Evolutionary conservation across 208 protist species (phyloP), one percentile per base, ranked within the genome.

Genomic region (Endotrypanum monterogeii): DNA sequence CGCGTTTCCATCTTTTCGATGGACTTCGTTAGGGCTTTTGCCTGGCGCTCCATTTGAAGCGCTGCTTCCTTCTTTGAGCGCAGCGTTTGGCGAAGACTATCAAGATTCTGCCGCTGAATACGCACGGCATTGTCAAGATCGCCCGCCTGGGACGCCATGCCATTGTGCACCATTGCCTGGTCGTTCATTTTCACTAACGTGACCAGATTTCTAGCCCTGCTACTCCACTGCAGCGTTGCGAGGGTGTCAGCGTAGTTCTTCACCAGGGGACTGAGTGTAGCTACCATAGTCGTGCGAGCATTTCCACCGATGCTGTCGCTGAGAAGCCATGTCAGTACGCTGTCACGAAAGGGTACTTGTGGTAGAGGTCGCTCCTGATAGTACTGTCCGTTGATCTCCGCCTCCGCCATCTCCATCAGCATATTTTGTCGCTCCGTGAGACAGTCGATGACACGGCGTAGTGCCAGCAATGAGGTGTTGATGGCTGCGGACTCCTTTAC

Each of bases 301-400:
- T 98, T 98, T 50, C 94, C 94, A 52, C 92, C 94, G 76, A 98
- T 94, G 79, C 89, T 95, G 76, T 98, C 94, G 73, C 88, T 95
- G 14, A 98, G 86, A 58, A 98, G 72, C 92, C 92, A 96, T 20
- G 94, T 98, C 67, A 98, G 83, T 5, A 95, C 87, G 65, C 87
- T 94, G 82, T 96, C 90, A 46, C 94, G 92, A 73, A 96, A 98
- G 3, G 91, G 91, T 48, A 96, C 90, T 83, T 99, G 97, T 28
- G 92, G 92, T 67, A 96, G 83, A 14, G 85, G 54, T 23, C 84
- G 82, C 55, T 94, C 88, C 56, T 87, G 81, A 63, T 85, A 92
- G 71, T 60, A 65, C 30, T 72, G 66, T 12, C 76, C 89, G 1
- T 86, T 93, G 73, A 96, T 91, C 74, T 94, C 89, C 25, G 85